Percentiles rank a stretch among this genome's conserved stretches.
Evolutionary conservation across 371 early-diverging fungal species (phyloP).

Genomic region (Capillidium rhysosporum): DNA sequence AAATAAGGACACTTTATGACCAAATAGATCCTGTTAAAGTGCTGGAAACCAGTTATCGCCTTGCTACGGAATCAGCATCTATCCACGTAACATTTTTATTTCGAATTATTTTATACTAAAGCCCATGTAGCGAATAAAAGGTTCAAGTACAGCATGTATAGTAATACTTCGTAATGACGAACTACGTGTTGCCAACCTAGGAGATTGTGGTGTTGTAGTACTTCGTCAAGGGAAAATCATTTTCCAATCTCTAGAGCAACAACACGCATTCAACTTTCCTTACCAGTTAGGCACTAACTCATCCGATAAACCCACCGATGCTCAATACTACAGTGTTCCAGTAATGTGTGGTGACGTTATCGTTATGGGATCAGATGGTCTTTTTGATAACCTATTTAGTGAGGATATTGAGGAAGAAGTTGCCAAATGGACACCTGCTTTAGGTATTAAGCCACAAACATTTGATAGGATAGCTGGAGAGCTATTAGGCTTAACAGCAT

Average conservation of each 20-base stretch:
- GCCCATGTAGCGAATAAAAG: constrained; percentile 31
- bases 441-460: too few relatives aligned
- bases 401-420: constrained; percentile 39
- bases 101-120: neutral
- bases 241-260: constrained; percentile 80
- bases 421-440: constrained; percentile 37
- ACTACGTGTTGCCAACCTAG: constrained; percentile 78
- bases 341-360: constrained; percentile 57
- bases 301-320: constrained; percentile 39
- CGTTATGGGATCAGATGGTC: constrained; percentile 55
- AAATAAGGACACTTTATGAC: constrained; percentile 36
- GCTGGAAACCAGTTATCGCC: constrained; percentile 54
- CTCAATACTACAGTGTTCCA: constrained; percentile 58
- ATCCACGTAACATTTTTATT: neutral
- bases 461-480: constrained; percentile 10
- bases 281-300: constrained; percentile 56
- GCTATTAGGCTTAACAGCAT: neutral
- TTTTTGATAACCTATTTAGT: constrained; percentile 56
- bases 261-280: constrained; percentile 66
- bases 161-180: constrained; percentile 75
- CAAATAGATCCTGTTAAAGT: constrained; percentile 61
- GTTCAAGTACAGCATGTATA: constrained; percentile 78
- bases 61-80: constrained; percentile 13
- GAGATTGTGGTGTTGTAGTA: constrained; percentile 79
- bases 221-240: constrained; percentile 70